phyloP scores from a whole-genome alignment of 2,329 filamentous ascomycete species.

The Penicillium sclerotiorum region DNA sequence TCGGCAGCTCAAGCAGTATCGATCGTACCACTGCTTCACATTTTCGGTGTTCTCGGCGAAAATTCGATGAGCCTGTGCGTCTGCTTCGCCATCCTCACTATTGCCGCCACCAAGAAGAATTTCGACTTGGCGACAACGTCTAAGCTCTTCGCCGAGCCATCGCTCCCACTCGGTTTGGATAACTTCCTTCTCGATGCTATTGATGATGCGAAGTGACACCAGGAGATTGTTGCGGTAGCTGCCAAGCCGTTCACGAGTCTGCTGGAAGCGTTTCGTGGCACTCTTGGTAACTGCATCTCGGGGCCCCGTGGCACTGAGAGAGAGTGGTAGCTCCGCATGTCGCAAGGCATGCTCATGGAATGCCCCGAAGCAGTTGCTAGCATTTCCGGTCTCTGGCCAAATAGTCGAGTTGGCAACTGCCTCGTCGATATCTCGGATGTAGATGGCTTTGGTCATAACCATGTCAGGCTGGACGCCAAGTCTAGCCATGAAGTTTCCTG shows the following conservation, averaged over 20 bases:
- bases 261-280: conserved; percentile 64
- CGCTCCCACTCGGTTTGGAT: conserved; percentile 88
- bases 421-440: conserved; percentile 77
- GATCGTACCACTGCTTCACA: conserved; percentile 59
- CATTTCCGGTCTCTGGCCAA: conserved; percentile 29
- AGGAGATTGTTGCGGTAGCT: conserved; percentile 86
- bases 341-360: conserved; percentile 47
- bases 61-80: conserved; percentile 28
- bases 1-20: conserved; percentile 65
- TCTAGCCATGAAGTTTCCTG: conserved; percentile 76
- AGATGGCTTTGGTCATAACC: conserved; percentile 83
- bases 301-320: conserved; percentile 30
- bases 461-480: conserved; percentile 78
- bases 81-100: conserved; percentile 24
- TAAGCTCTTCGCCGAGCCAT: conserved; percentile 80
- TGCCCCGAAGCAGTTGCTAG: conserved; percentile 46
- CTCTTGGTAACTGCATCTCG: conserved; percentile 35
- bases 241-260: conserved; percentile 80
- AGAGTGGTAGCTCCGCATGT: conserved; percentile 33
- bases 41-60: conserved; percentile 45
- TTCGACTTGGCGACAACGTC: conserved; percentile 69
- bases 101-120: conserved; percentile 43
- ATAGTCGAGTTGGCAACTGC: conserved; percentile 49
- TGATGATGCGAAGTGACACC: conserved; percentile 87
- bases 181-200: conserved; percentile 84